Evolutionary conservation across 768 basidiomycete species (phyloP), one percentile per base, ranked within the genome.

Genomic region (Artomyces pyxidatus): DNA sequence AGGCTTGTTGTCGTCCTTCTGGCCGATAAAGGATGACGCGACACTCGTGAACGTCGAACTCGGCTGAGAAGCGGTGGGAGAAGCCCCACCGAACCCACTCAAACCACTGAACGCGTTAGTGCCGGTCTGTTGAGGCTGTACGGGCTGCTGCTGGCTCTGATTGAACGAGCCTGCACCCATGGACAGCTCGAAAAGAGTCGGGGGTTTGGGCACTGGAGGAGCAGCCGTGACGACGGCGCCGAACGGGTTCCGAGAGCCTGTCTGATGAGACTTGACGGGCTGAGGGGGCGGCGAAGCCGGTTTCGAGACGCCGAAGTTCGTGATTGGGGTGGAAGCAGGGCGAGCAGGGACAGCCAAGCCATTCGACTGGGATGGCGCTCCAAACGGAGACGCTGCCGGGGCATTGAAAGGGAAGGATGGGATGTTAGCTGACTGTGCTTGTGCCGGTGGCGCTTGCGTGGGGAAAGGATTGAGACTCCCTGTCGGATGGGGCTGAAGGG

Each of bases 211-310:
- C 23, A 88, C 71, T 14, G 86, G 81, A 1, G 82, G 77, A 14
- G 55, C 53, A 35, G 71, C 68, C 21, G 78, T 68, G 8, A 75
- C 73, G 5, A 76, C 71, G 4, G 80, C 77, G 6, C 92, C 94
- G 55, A 99, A 99, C 3, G 96, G 96, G 73, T 99, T 99, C 57
- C 81, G 83, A 6, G 90, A 89, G 23, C 96, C 95, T 3, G 96
- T 99, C 63, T 86, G 81, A 63, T 98, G 94, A 6, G 92, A 75
- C 58, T 80, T 83, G 23, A 97, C 75, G 6, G 82, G 80, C 59
- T 83, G 80, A 2, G 74, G 71, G 3, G 69, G 55, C 30, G 75
- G 73, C 4, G 75, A 75, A 6, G 55, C 50, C 2, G 74, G 68
- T 6, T 60, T 59, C 26, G 68, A 58, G 37, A 47, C 60, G 48